Percentiles rank a stretch among this genome's conserved stretches.
Evolutionary conservation across 148 eudicot species (phyloP).

Genomic region (Rhododendron ovatum): DNA sequence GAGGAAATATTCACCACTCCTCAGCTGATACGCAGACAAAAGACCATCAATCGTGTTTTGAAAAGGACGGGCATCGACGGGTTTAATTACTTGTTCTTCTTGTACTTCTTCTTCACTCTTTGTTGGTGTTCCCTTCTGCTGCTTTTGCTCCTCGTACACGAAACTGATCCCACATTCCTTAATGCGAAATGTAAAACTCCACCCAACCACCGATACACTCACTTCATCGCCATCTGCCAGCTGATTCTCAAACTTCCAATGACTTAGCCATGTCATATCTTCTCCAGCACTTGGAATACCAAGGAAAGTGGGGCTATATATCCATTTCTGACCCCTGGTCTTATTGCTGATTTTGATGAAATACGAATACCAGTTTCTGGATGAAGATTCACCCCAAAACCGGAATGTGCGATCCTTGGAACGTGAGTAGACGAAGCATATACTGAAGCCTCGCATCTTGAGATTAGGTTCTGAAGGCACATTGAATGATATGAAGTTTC

Average conservation of each 20-base stretch:
- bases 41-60: not conserved
- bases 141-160: not conserved
- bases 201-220: not conserved
- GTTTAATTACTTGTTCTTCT: not conserved
- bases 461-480: not conserved
- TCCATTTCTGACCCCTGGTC: constrained; percentile 2
- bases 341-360: constrained; percentile 1
- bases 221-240: constrained; percentile 8
- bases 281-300: not conserved
- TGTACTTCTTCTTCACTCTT: not conserved
- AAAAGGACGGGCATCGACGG: not conserved
- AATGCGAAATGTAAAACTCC: not conserved
- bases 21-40: not conserved
- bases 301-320: constrained; percentile 2
- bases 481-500: not conserved
- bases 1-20: not conserved
- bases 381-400: not conserved
- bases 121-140: not conserved
- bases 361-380: not conserved
- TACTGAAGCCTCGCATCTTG: not conserved
- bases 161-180: constrained; percentile 1
- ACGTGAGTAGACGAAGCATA: not conserved
- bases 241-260: constrained; percentile 7
- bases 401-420: not conserved
- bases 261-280: constrained; percentile 9